Evolutionary conservation across 2,329 filamentous ascomycete genomes (phyloP), one percentile per base, ranked within the genome.

Genomic region (Simplicillium aogashimaense): DNA sequence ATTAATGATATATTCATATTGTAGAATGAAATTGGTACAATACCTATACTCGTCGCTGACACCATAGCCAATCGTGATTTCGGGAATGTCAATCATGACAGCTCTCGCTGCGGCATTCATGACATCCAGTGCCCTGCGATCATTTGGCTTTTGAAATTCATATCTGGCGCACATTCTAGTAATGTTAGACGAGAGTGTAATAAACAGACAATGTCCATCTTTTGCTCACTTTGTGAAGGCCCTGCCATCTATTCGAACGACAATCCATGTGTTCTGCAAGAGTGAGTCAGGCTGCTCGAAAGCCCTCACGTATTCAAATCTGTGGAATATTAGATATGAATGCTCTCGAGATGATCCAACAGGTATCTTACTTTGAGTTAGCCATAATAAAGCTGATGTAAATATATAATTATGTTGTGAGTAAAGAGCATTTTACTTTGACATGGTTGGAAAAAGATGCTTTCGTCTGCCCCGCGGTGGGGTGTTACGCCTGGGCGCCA

Each of bases 101-200:
- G 83, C 82, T 44, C 78, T 76, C n/a, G 92, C 92, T 2, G 88
- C 88, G 2, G 79, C 78, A 54, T 98, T 98, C 90, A 98, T 97
- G 49, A 98, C 78, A 59, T 94, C 78, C 11, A 97, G 66, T 0
- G 89, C 92, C 47, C 86, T 76, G 32, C 73, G 72, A 60, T 98
- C 92, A 62, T 97, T 98, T 31, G 92, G 92, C 63, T 97, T 98
- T 51, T 80, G 72, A 55, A 97, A 97, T 16, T 66, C 66, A 64
- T 97, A 92, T 59, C 83, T 86, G 46, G 78, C 72, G 45, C 86
- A 89, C 51, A 95, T 78, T 54, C 86, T 94, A 46, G 16, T 29
- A 30, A 7, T 9, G 14, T 38, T 14, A 38, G 33, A 3, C 20
- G 17, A 6, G 33, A 4, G 12, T 13, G 7, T 6, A 32, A 9